Evolutionary conservation across 2,329 filamentous ascomycete species (phyloP).

Genomic region (Fusarium sp.): DNA sequence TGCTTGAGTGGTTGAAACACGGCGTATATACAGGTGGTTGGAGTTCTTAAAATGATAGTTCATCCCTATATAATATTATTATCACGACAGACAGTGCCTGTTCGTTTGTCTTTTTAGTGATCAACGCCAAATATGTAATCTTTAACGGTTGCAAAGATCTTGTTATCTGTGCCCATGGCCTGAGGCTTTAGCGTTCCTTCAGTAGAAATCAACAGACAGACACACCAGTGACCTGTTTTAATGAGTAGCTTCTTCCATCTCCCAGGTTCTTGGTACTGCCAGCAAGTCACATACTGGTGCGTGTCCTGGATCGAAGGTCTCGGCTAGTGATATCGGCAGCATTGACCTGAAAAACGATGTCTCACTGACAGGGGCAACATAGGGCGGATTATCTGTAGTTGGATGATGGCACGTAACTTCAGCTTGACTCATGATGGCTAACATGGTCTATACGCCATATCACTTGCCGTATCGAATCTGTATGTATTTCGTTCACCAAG

Average conservation of each 20-base stretch:
- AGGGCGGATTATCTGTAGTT: background rate
- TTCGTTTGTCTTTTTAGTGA: background rate
- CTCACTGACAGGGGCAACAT: constrained; percentile 3
- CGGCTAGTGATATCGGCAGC: constrained; percentile 8
- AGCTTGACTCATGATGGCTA: background rate
- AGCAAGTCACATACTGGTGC: background rate
- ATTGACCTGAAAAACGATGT: constrained; percentile 2
- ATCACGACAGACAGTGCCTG: background rate
- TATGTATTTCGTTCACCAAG: background rate
- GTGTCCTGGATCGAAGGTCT: constrained; percentile 9
- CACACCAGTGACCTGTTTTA: background rate
- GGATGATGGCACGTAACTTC: background rate
- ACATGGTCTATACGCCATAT: background rate
- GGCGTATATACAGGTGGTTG: constrained; percentile 7
- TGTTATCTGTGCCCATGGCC: background rate
- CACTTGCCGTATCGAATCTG: background rate
- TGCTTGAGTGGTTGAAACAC: constrained; percentile 15
- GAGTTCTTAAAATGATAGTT: background rate
- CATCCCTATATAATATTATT: background rate
- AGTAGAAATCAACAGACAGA: background rate
- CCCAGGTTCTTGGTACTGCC: constrained; percentile 2
- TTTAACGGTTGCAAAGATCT: background rate
- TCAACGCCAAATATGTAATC: background rate
- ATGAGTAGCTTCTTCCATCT: background rate
- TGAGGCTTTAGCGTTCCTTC: background rate